phyloP scores from a whole-genome alignment of 176 grass and related monocot genomes.

The Triticum turgidum region DNA sequence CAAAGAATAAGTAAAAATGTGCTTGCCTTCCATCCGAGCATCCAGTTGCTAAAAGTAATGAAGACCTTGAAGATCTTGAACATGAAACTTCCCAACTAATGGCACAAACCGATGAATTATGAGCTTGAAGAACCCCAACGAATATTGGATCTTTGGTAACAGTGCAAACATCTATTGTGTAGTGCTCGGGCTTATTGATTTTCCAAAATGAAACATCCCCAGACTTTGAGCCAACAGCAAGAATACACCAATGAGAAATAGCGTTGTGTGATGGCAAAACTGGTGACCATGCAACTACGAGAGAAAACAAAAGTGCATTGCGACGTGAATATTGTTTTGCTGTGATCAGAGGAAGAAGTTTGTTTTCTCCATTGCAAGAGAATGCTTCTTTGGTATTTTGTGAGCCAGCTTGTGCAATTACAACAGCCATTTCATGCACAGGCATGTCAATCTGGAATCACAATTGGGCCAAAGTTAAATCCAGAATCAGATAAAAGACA shows the following conservation, averaged over 20 bases:
- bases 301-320: constrained; percentile 58
- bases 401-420: constrained; percentile 28
- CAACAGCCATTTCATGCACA: background rate
- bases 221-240: constrained; percentile 79
- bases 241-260: constrained; percentile 50
- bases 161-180: constrained; percentile 48
- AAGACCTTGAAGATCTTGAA: constrained; percentile 37
- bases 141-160: constrained; percentile 57
- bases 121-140: constrained; percentile 62
- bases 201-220: constrained; percentile 93
- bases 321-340: constrained; percentile 73
- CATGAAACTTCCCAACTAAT: constrained; percentile 63
- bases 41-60: constrained; percentile 72
- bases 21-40: constrained; percentile 76
- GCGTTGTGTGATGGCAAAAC: constrained; percentile 40
- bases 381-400: constrained; percentile 31
- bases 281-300: constrained; percentile 79
- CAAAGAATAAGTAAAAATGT: background rate
- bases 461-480: background rate
- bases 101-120: constrained; percentile 70
- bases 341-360: constrained; percentile 50
- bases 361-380: constrained; percentile 37
- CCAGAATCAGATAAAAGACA: background rate
- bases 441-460: constrained; percentile 32
- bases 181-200: constrained; percentile 57